Conservation (phyloP, 495 filamentous ascomycete genomes). For the Aspergillus hancockii region DNA sequence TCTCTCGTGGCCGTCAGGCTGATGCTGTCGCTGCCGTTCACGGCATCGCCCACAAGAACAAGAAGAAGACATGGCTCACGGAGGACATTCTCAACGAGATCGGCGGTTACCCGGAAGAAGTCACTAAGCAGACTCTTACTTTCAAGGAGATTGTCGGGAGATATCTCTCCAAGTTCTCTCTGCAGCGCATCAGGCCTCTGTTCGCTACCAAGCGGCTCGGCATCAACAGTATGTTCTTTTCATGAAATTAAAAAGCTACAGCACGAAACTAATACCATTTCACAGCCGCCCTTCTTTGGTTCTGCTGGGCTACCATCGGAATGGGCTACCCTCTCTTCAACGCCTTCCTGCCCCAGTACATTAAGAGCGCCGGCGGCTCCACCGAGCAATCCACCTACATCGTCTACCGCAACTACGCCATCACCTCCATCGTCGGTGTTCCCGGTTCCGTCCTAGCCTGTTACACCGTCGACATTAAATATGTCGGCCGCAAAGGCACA, state of each 20-base stretch:
- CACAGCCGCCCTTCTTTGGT: slow-evolving; percentile 50
- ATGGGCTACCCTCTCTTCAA: slow-evolving; percentile 63
- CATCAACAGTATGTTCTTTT: slow-evolving; percentile 36
- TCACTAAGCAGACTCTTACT: slow-evolving; percentile 35
- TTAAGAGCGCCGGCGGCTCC: slow-evolving; percentile 40
- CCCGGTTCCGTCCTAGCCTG: slow-evolving; percentile 57
- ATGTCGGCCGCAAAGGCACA: slow-evolving; percentile 61
- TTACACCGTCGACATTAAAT: slow-evolving; percentile 57
- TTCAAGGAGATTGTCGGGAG: slow-evolving; percentile 48
- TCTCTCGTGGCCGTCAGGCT: slow-evolving; percentile 69
- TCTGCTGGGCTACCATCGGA: slow-evolving; percentile 59
- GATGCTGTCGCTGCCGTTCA: slow-evolving; percentile 72
- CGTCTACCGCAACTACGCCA: slow-evolving; percentile 63
- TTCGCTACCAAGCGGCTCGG: slow-evolving; percentile 55
- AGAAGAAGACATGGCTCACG: slow-evolving; percentile 53
- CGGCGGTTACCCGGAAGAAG: slow-evolving; percentile 45
- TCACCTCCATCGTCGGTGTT: slow-evolving; percentile 58
- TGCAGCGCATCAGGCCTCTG: slow-evolving; percentile 52
- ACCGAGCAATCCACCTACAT: slow-evolving; percentile 41
- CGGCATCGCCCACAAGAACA: slow-evolving; percentile 56
- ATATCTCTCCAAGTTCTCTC: slow-evolving; percentile 56
- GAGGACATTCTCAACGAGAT: slow-evolving; percentile 55
- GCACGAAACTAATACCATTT: slow-evolving; percentile 5
- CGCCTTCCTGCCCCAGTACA: slow-evolving; percentile 60
- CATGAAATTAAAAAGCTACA: neutral